Evolutionary conservation across 129 eudicot species (phyloP).

Genomic region (Sambucus nigra): DNA sequence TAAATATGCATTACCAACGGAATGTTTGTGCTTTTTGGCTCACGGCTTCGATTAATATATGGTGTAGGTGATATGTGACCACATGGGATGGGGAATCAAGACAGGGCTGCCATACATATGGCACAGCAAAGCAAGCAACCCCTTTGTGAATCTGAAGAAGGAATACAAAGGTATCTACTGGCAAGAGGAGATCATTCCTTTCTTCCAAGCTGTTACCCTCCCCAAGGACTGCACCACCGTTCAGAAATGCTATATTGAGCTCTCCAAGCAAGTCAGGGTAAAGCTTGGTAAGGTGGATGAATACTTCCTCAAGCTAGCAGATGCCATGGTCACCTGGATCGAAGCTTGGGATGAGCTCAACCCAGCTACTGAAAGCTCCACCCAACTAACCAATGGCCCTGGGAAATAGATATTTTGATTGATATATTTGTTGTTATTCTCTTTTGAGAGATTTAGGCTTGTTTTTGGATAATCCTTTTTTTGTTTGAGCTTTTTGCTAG

Average conservation of each 20-base stretch:
- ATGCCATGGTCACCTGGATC: conserved; percentile 66
- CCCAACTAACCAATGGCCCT: conserved; percentile 15
- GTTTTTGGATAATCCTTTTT: background rate
- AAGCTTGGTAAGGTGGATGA: conserved; percentile 56
- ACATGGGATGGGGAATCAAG: conserved; percentile 53
- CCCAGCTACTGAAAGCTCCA: conserved; percentile 21
- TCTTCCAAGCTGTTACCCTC: conserved; percentile 40
- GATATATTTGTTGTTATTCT: background rate
- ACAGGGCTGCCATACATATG: conserved; percentile 68
- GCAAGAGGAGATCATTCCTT: conserved; percentile 72
- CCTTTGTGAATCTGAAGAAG: conserved; percentile 59
- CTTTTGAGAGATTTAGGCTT: conserved; percentile 1
- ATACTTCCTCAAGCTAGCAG: conserved; percentile 53
- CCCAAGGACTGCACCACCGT: conserved; percentile 66
- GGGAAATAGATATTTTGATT: conserved; percentile 17
- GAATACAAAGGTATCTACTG: conserved; percentile 73
- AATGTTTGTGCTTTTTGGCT: background rate
- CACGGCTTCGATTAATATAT: background rate
- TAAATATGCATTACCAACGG: background rate
- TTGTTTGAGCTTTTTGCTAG: background rate
- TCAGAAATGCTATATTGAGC: conserved; percentile 56
- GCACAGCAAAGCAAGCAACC: conserved; percentile 79
- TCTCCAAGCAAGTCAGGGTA: conserved; percentile 57
- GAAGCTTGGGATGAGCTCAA: conserved; percentile 77
- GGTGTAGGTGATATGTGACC: conserved; percentile 59